phyloP scores from a whole-genome alignment of 2,329 filamentous ascomycete species.

The Fusarium piperis region DNA sequence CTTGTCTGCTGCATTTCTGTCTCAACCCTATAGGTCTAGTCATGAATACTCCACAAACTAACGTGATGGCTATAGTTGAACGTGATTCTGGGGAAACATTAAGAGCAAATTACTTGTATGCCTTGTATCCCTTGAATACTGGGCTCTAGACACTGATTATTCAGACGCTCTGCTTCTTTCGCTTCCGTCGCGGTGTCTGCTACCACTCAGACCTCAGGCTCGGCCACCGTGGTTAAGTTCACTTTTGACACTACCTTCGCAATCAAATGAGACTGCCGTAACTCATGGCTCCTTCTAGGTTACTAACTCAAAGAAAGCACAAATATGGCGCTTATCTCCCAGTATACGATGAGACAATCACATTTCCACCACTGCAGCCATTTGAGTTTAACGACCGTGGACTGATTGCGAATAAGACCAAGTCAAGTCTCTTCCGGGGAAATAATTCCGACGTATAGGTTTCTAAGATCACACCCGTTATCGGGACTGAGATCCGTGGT shows the following conservation, averaged over 20 bases:
- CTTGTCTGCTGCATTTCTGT: neutral
- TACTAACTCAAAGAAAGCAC: constrained; percentile 32
- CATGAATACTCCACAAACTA: constrained; percentile 3
- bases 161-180: no score
- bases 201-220: neutral
- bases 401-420: constrained; percentile 43
- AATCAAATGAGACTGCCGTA: neutral
- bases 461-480: constrained; percentile 35
- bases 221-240: neutral
- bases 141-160: neutral
- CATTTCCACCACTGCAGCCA: constrained; percentile 39
- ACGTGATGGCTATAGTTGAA: neutral
- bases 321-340: constrained; percentile 47
- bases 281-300: neutral
- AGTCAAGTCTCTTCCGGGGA: constrained; percentile 38
- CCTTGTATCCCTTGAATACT: no score
- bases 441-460: neutral
- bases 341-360: constrained; percentile 45
- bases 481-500: constrained; percentile 54
- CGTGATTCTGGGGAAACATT: neutral
- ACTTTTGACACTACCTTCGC: neutral
- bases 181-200: neutral
- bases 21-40: neutral
- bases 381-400: constrained; percentile 47
- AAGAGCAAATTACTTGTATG: neutral